These are phyloP conservation scores for Phytophthora aleatoria DNA, from an alignment of 352 stramenopile species.

Conservation along the genomic window DNA sequence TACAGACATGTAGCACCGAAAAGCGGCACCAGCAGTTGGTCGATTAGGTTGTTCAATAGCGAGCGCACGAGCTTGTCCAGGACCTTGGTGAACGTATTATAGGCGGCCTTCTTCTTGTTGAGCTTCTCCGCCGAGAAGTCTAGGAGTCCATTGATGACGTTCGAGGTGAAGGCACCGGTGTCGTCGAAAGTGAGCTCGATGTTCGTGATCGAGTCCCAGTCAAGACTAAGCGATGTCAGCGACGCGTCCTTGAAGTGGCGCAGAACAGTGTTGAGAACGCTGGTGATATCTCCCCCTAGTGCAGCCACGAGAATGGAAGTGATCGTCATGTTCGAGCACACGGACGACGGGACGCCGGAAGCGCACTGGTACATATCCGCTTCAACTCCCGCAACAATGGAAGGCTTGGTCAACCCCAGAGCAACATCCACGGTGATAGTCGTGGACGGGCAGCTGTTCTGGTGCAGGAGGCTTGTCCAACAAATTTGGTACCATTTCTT, in stretches of 20 bases:
- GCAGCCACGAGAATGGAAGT: constrained; percentile 46
- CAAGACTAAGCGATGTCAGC: constrained; percentile 36
- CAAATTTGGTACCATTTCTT: constrained; percentile 67
- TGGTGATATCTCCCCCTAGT: constrained; percentile 37
- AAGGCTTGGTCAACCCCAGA: constrained; percentile 41
- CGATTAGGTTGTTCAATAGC: constrained; percentile 57
- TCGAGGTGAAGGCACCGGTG: constrained; percentile 45
- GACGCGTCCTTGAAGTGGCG: constrained; percentile 40
- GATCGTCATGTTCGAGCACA: constrained; percentile 55
- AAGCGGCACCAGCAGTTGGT: constrained; percentile 37
- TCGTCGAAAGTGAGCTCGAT: constrained; percentile 53
- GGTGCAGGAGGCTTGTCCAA: constrained; percentile 54
- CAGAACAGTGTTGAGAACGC: constrained; percentile 40
- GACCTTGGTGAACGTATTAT: constrained; percentile 53
- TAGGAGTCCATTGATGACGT: constrained; percentile 55
- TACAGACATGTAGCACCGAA: constrained; percentile 55
- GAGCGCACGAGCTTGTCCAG: constrained; percentile 49
- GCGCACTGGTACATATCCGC: constrained; percentile 46
- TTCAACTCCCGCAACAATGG: constrained; percentile 29
- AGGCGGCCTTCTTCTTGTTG: constrained; percentile 69
- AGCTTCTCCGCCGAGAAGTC: constrained; percentile 51
- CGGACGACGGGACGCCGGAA: constrained; percentile 26
- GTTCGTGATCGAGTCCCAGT: constrained; percentile 53
- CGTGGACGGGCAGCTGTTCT: constrained; percentile 36
- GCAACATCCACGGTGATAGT: constrained; percentile 42